A percentile compares a stretch with the other conserved stretches of the same genome.
phyloP scores from a whole-genome alignment of 768 basidiomycete species.

The Naganishia friedmannii region DNA sequence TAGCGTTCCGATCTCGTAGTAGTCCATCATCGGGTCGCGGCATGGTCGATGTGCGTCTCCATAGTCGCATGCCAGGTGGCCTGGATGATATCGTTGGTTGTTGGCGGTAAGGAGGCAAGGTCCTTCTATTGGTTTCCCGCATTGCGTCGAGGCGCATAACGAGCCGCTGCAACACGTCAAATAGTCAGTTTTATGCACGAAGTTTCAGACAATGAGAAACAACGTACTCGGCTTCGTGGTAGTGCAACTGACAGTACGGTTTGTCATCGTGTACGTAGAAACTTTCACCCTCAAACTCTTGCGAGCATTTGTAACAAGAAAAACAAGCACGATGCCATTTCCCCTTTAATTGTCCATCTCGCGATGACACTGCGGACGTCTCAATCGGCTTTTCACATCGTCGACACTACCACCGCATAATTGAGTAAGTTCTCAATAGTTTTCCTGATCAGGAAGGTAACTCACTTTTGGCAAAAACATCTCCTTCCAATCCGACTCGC shows the following conservation, averaged over 20 bases:
- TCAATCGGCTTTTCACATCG: constrained; percentile 83
- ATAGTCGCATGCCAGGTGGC: constrained; percentile 79
- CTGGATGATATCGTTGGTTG: constrained; percentile 79
- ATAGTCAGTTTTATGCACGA: neutral
- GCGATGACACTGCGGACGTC: constrained; percentile 81
- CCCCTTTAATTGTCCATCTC: constrained; percentile 90
- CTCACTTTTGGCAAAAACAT: constrained; percentile 88
- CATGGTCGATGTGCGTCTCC: constrained; percentile 54
- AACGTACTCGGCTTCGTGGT: constrained; percentile 75
- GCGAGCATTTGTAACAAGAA: constrained; percentile 76
- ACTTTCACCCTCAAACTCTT: constrained; percentile 84
- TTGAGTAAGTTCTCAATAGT: constrained; percentile 23
- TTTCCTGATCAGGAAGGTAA: constrained; percentile 19
- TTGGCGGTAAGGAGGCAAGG: constrained; percentile 83
- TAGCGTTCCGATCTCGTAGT: constrained; percentile 78
- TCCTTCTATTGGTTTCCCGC: constrained; percentile 87
- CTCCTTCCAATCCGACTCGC: constrained; percentile 90
- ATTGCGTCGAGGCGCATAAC: constrained; percentile 71
- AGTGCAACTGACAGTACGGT: constrained; percentile 86
- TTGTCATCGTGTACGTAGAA: constrained; percentile 90
- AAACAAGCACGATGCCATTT: constrained; percentile 93
- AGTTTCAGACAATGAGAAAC: neutral
- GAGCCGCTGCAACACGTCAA: constrained; percentile 57
- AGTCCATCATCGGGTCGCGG: constrained; percentile 63
- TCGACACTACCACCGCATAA: constrained; percentile 63